A percentile compares a stretch with the other conserved stretches of the same genome.
These are phyloP conservation scores for Aspergillus ellipticus DNA, from an alignment of 495 filamentous ascomycete genomes.

Conservation along the genomic window DNA sequence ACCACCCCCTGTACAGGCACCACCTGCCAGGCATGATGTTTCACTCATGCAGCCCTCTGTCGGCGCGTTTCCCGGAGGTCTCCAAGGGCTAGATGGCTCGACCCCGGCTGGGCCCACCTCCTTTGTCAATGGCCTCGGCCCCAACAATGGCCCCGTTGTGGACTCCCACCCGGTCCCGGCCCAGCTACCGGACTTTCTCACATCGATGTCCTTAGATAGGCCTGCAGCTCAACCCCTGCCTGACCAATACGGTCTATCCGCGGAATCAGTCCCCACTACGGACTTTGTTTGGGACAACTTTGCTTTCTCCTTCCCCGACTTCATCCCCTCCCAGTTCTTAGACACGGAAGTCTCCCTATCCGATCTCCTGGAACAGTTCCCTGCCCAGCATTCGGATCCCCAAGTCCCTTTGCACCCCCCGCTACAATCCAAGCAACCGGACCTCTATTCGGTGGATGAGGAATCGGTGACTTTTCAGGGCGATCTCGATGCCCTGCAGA, in stretches of 20 bases:
- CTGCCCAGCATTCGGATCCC: background rate
- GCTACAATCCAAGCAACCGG: background rate
- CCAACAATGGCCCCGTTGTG: background rate
- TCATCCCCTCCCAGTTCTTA: background rate
- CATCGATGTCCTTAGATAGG: background rate
- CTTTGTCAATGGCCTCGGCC: background rate
- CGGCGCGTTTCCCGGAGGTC: background rate
- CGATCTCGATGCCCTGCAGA: background rate
- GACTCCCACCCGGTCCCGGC: background rate
- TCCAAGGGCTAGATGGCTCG: background rate
- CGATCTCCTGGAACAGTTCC: background rate
- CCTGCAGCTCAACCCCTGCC: background rate
- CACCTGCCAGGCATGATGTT: background rate
- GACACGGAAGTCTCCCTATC: background rate
- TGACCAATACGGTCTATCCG: background rate
- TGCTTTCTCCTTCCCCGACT: background rate
- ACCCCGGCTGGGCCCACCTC: background rate
- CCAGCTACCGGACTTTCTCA: background rate
- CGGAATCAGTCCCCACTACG: background rate
- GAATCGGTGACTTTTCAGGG: background rate
- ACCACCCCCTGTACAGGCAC: background rate
- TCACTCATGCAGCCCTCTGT: background rate
- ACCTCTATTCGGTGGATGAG: background rate
- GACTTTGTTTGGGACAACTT: background rate
- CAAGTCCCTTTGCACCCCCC: background rate